A percentile compares a stretch with the other conserved stretches of the same genome.
Conservation (phyloP, 768 basidiomycete genomes). For the Tricholoma hemisulphureum region DNA sequence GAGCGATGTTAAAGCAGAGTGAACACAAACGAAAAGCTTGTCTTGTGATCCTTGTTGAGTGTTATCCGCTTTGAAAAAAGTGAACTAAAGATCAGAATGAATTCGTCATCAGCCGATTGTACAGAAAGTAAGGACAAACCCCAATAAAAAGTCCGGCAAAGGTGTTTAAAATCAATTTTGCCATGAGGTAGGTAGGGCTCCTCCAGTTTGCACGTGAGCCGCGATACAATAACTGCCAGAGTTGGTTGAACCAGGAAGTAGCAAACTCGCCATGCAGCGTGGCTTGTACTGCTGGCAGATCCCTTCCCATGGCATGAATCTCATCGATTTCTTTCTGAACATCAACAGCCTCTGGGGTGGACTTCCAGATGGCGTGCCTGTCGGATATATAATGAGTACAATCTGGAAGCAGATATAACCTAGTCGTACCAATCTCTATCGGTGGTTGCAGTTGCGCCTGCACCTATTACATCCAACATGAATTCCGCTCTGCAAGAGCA, state of each 20-base stretch:
- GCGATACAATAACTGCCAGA: conserved; percentile 42
- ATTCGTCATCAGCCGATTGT: neutral
- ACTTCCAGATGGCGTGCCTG: conserved; percentile 40
- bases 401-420: conserved; percentile 32
- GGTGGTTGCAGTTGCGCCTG: conserved; percentile 59
- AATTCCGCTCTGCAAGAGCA: conserved; percentile 47
- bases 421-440: conserved; percentile 54
- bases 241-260: conserved; percentile 52
- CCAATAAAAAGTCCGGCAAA: conserved; percentile 55
- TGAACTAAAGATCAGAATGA: conserved; percentile 36
- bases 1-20: conserved; percentile 7
- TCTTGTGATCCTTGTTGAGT: conserved; percentile 59
- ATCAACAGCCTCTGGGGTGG: conserved; percentile 38
- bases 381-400: conserved; percentile 21
- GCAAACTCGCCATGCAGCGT: conserved; percentile 47
- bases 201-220: conserved; percentile 51
- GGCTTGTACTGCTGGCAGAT: conserved; percentile 35
- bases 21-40: conserved; percentile 57
- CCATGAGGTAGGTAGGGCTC: conserved; percentile 57
- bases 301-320: conserved; percentile 50
- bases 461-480: conserved; percentile 71
- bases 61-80: conserved; percentile 58
- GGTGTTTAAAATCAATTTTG: conserved; percentile 56
- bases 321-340: conserved; percentile 37
- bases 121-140: neutral